Base-by-base conservation (phyloP, 495 filamentous ascomycete species). In the Penicillium nucicola region DNA sequence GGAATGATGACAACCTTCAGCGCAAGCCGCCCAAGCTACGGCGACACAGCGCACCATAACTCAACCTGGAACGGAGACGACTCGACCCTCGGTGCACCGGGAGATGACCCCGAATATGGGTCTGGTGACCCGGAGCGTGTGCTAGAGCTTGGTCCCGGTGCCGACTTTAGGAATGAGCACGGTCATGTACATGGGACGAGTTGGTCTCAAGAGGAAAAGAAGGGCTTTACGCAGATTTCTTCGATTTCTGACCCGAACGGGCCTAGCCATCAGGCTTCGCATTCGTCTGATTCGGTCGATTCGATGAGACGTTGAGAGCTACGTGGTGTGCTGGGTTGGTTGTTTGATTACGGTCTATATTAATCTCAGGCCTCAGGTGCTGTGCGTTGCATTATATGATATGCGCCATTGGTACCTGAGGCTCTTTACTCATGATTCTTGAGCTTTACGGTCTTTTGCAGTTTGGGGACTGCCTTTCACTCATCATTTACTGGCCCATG, bases 41-140 rank as follows among this genome's bases (percentile, higher is more conserved):
- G 43, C 34, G 62, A 45, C 38, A 58, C 42, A 40, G 41, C 17
- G 53, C 57, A n/a, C 17, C 58, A 11, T 52, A 61, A 25, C 44
- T 61, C 30, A 42, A 65, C 58, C 20, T 72, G 68, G 68, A 62
- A 67, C 44, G 50, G 60, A n/a, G 67, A 66, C 40, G 60, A 55
- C 12, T 65, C 67, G 11, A 70, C 61, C 0, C 57, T 65, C 12
- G 67, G 65, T 12, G 61, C 65, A 1, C 63, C 64, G 1, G 52
- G 56, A 25, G 67, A 71, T 36, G 66, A 72, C 32, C 48, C 56
- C 14, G 71, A 72, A 45, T 67, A 64, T 33, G 68, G 66, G 0
- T 43, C 58, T 11, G 58, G 59, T 3, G 57, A 68, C 19, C 55
- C 58, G 0, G 64, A 69, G 14, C 52, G 66, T 0, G 44, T 64